A percentile compares a stretch with the other conserved stretches of the same genome.
phyloP scores from a whole-genome alignment of 371 early-diverging fungal genomes.

The Syncephalastrum racemosum region DNA sequence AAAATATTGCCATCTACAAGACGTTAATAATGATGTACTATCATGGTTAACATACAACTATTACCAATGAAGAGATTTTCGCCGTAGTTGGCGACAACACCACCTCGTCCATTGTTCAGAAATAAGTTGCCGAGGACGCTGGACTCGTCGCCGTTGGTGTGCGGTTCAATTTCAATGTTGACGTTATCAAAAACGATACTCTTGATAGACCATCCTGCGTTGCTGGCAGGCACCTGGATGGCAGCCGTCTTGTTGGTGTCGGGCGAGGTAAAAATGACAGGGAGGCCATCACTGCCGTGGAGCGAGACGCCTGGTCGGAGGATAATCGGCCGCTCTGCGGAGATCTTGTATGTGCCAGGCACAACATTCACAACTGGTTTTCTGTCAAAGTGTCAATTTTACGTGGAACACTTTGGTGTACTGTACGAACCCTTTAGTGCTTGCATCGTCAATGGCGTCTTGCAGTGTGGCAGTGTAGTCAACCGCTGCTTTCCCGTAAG shows the following conservation, averaged over 20 bases:
- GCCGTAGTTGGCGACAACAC: slow-evolving; percentile 29
- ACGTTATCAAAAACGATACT: slow-evolving; percentile 45
- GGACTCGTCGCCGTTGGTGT: slow-evolving; percentile 29
- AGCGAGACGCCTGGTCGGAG: slow-evolving; percentile 20
- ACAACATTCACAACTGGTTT: no score
- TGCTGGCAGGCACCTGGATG: slow-evolving; percentile 19
- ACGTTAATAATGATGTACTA: not conserved
- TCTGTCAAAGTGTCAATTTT: no score
- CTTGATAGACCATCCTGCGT: slow-evolving; percentile 36
- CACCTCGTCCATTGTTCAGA: slow-evolving; percentile 36
- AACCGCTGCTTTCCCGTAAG: no score
- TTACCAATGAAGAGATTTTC: slow-evolving; percentile 35
- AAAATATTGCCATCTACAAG: slow-evolving; percentile 42
- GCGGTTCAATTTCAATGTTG: slow-evolving; percentile 25
- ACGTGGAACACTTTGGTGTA: no score
- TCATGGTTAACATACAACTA: not conserved
- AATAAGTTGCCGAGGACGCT: slow-evolving; percentile 38
- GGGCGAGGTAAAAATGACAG: slow-evolving; percentile 13
- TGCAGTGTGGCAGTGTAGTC: no score
- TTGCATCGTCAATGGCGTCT: no score
- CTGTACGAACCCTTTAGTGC: no score
- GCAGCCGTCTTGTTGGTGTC: slow-evolving; percentile 12
- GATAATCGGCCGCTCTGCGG: slow-evolving; percentile 7
- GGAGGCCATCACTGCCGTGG: slow-evolving; percentile 9
- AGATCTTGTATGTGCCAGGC: not conserved